Conservation (phyloP, 768 basidiomycete genomes). For the Podaxis rugospora region DNA sequence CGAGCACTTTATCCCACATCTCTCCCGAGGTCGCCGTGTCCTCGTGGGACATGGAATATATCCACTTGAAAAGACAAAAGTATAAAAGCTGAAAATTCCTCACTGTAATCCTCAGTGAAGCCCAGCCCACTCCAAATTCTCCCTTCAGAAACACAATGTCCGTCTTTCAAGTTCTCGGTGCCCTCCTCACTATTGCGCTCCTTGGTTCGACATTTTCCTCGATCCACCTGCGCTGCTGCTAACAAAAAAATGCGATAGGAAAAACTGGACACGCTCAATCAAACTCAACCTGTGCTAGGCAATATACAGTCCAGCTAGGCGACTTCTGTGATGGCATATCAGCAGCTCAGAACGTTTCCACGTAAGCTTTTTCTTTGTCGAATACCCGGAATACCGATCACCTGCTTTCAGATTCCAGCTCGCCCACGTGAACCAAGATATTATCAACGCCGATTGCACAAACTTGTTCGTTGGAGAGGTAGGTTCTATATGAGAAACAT, state of each 20-base stretch:
- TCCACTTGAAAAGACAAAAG: not conserved
- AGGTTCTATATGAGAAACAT: not conserved
- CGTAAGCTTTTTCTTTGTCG: constrained; percentile 26
- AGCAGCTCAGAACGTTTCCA: constrained; percentile 40
- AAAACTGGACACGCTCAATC: not conserved
- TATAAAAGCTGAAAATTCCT: not conserved
- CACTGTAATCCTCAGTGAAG: not conserved
- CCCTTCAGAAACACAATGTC: not conserved
- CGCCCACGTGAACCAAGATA: constrained; percentile 40
- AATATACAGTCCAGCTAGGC: constrained; percentile 41
- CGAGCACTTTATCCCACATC: not conserved
- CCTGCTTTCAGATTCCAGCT: constrained; percentile 49
- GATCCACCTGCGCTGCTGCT: not conserved
- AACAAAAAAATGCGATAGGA: not conserved
- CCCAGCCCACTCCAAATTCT: not conserved
- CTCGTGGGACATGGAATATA: not conserved
- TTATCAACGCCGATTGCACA: constrained; percentile 48
- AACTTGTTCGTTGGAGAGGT: constrained; percentile 53
- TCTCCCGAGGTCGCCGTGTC: not conserved
- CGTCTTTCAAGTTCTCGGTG: not conserved
- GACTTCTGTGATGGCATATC: constrained; percentile 59
- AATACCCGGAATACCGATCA: not conserved
- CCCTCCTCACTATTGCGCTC: not conserved
- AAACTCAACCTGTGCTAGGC: constrained; percentile 37
- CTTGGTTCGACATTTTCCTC: not conserved